Conservation (phyloP, 495 filamentous ascomycete species). For the Clavariopsis aquatica region DNA sequence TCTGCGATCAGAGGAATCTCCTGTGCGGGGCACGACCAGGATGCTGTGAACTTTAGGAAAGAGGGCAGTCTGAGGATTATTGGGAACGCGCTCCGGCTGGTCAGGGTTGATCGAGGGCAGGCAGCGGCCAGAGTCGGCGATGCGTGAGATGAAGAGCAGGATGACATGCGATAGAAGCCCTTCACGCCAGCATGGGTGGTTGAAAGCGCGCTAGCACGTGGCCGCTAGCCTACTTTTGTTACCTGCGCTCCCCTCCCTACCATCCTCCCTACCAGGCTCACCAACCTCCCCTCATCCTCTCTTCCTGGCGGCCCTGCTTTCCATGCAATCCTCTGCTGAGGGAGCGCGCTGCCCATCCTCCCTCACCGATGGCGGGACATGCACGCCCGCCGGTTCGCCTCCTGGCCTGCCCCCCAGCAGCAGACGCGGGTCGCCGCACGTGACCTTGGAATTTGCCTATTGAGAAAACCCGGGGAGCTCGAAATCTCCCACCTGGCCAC, state of each 20-base stretch:
- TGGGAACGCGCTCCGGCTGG: neutral
- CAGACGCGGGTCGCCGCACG: neutral
- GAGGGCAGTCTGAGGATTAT: neutral
- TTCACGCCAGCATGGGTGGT: too few relatives aligned
- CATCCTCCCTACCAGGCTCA: neutral
- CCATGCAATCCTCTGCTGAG: too few relatives aligned
- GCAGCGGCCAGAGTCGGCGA: neutral
- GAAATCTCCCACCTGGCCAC: conserved; percentile 24
- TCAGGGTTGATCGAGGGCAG: too few relatives aligned
- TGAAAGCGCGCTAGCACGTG: neutral
- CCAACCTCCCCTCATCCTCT: too few relatives aligned
- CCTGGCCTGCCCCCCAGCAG: too few relatives aligned
- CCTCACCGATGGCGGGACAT: too few relatives aligned
- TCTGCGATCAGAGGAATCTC: neutral
- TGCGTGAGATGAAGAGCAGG: neutral
- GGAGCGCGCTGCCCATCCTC: too few relatives aligned
- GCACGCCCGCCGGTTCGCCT: too few relatives aligned
- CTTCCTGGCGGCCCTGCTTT: too few relatives aligned
- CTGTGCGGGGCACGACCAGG: neutral
- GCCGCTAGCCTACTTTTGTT: neutral
- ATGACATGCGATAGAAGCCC: neutral
- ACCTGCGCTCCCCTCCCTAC: neutral
- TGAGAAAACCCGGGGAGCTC: neutral
- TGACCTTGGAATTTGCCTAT: neutral
- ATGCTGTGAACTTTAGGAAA: neutral